Evolutionary conservation across 805 yeast genomes (phyloP).

Genomic region (Lachancea nothofagi): DNA sequence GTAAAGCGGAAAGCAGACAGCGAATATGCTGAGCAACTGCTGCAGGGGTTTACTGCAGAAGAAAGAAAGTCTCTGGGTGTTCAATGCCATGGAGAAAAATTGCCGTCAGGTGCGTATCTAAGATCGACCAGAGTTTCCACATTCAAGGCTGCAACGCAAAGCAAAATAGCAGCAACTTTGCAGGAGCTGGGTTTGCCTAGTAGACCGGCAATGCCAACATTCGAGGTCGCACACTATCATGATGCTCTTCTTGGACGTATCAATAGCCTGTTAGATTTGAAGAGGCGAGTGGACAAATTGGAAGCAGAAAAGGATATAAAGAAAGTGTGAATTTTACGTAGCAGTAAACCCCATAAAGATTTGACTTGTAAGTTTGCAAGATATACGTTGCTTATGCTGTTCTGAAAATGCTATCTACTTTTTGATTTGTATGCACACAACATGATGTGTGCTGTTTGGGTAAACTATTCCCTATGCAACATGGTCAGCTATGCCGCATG

Average conservation of each 20-base stretch:
- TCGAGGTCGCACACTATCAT: slow-evolving; percentile 66
- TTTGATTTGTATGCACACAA: too few relatives aligned
- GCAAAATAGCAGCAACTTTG: slow-evolving; percentile 52
- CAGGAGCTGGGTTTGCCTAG: slow-evolving; percentile 76
- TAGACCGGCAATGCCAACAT: slow-evolving; percentile 85
- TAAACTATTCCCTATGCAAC: too few relatives aligned
- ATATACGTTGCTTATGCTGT: not conserved
- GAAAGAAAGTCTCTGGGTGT: slow-evolving; percentile 86
- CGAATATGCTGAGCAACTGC: slow-evolving; percentile 31
- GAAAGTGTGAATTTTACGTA: slow-evolving; percentile 24
- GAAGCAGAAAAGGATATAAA: slow-evolving; percentile 65
- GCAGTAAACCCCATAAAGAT: too few relatives aligned
- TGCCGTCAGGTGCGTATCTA: slow-evolving; percentile 72
- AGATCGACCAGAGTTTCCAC: slow-evolving; percentile 75
- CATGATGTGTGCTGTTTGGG: too few relatives aligned
- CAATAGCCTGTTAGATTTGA: slow-evolving; percentile 69
- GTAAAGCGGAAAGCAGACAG: slow-evolving; percentile 30
- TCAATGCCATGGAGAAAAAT: slow-evolving; percentile 65
- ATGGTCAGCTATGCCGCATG: too few relatives aligned
- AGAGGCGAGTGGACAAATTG: slow-evolving; percentile 80
- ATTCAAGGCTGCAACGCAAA: slow-evolving; percentile 70
- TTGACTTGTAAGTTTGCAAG: not conserved
- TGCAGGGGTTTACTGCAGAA: slow-evolving; percentile 50
- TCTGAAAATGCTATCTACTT: too few relatives aligned
- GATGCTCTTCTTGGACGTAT: slow-evolving; percentile 70